These are phyloP conservation scores for Monilinia laxa DNA, from an alignment of 2,329 filamentous ascomycete species.

Conservation along the genomic window DNA sequence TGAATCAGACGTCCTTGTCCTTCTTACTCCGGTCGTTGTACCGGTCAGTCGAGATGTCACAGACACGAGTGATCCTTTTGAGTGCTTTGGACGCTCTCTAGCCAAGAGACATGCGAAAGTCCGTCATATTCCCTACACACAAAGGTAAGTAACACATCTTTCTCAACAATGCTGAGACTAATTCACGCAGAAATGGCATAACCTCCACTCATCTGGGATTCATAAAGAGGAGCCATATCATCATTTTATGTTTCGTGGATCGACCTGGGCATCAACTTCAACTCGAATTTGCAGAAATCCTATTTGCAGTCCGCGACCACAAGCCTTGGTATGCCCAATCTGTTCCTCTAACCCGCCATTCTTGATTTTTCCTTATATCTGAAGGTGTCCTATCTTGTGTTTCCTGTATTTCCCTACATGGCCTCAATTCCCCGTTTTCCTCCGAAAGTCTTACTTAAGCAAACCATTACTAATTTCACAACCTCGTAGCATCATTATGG, in stretches of 20 bases:
- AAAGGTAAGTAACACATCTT: constrained; percentile 41
- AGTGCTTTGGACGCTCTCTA: constrained; percentile 65
- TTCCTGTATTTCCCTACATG: not conserved
- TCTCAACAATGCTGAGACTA: not conserved
- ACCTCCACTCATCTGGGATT: constrained; percentile 46
- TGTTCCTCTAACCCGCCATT: not conserved
- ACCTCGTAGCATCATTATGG: constrained; percentile 47
- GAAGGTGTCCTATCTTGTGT: not conserved
- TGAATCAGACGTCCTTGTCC: constrained; percentile 56
- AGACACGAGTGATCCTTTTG: constrained; percentile 65
- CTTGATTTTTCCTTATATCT: not conserved
- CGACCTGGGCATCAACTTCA: constrained; percentile 51
- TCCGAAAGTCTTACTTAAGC: not conserved
- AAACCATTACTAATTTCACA: constrained; percentile 1
- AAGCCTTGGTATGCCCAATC: constrained; percentile 42
- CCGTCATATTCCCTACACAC: constrained; percentile 70
- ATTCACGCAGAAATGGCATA: constrained; percentile 44
- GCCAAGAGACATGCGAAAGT: constrained; percentile 59
- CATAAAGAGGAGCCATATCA: constrained; percentile 40
- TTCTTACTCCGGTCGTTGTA: constrained; percentile 58
- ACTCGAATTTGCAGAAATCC: constrained; percentile 49
- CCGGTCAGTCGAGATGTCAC: constrained; percentile 46
- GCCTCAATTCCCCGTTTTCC: not conserved
- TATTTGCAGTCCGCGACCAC: constrained; percentile 45
- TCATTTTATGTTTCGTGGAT: constrained; percentile 50